Evolutionary conservation across 2,329 filamentous ascomycete species (phyloP), one percentile per base, ranked within the genome.

Genomic region (Trichoderma breve): DNA sequence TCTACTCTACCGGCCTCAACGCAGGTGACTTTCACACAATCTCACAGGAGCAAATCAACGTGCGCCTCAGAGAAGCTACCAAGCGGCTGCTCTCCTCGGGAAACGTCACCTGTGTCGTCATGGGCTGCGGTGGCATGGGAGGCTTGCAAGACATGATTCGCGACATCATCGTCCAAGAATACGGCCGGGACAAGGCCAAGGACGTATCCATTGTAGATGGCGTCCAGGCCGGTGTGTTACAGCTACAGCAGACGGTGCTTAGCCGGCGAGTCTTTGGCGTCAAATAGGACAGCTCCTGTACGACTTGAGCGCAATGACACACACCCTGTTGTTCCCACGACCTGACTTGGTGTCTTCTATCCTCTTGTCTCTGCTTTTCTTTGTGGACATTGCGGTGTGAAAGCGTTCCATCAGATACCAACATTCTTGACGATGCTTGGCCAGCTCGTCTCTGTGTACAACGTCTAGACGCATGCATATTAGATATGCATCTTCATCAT

Each of bases 101-200:
- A 0, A 83, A 85, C 4, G 87, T 95, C 0, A 84, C 85, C 5
- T 92, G 90, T 28, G 88, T 98, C 8, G 92, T 93, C 77, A 87
- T 98, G 84, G 95, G 95, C 0, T 98, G 95, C 80, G 95, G 93
- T 3, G 95, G 94, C 0, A 97, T 98, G 95, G 91, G 91, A 1
- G 95, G 94, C 0, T 86, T 98, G 82, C 92, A 96, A 76, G 85
- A 89, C 53, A 91, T 91, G 72, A 94, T 98, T 51, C 87, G 91
- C 39, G 86, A 88, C 57, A 91, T 91, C 1, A 92, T 92, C 43
- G 77, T 87, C 0, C 89, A 92, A 72, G 85, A 88, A 64, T 73
- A 75, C 24, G 73, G 74, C 60, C 53, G 62, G 21, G 57, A 75
- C 3, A 68, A 39, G 47, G 74, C 73, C 3, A 66, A 71, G 4